phyloP scores from a whole-genome alignment of 805 yeast genomes.

The Brettanomyces custersianus region DNA sequence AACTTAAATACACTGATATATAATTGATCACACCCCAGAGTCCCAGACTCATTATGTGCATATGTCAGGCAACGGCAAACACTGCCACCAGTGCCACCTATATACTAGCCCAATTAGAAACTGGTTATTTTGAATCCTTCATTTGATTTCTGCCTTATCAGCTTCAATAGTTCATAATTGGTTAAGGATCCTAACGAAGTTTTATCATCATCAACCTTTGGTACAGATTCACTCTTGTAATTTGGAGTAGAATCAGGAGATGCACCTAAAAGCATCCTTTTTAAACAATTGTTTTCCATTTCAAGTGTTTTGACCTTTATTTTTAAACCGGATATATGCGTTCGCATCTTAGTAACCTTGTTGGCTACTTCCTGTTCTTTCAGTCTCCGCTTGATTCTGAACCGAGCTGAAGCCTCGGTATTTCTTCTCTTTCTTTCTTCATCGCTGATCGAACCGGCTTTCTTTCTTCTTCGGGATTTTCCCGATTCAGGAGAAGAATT shows the following conservation, averaged over 20 bases:
- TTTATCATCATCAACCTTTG: no score
- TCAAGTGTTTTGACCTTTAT: slow-evolving; percentile 42
- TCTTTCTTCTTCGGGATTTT: background rate
- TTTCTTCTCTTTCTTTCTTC: slow-evolving; percentile 48
- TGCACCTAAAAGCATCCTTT: slow-evolving; percentile 29
- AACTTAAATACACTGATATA: no score
- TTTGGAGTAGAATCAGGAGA: background rate
- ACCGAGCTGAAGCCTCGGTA: slow-evolving; percentile 59
- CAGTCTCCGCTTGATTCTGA: slow-evolving; percentile 51
- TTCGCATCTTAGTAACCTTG: slow-evolving; percentile 33
- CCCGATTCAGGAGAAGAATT: no score
- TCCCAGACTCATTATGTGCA: background rate
- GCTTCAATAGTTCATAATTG: slow-evolving; percentile 16
- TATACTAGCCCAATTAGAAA: background rate
- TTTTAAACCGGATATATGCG: slow-evolving; percentile 36
- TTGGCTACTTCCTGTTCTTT: slow-evolving; percentile 53
- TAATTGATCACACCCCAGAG: no score
- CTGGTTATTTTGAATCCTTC: slow-evolving; percentile 18
- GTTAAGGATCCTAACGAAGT: slow-evolving; percentile 7
- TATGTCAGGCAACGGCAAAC: background rate
- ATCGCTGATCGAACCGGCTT: background rate
- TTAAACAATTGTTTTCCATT: slow-evolving; percentile 52
- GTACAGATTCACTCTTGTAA: background rate
- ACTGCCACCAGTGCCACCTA: background rate
- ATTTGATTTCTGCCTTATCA: slow-evolving; percentile 13